Percentiles rank a stretch among this genome's conserved stretches.
Conservation (phyloP, 305 asterid species). For the Fraxinus nigra region DNA sequence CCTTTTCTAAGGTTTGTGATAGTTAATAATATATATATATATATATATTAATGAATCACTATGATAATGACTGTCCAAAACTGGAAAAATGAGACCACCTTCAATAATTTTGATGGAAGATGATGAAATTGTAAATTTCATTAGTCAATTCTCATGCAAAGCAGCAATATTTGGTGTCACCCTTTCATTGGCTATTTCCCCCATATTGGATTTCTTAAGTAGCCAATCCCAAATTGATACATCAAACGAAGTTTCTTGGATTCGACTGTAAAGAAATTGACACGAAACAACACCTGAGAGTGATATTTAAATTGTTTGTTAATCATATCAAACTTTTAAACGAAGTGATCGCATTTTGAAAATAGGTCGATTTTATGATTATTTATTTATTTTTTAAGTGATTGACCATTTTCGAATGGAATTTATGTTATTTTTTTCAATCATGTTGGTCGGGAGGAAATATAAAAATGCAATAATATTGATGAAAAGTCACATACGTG, state of each 20-base stretch:
- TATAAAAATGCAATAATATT: slow-evolving; percentile 15
- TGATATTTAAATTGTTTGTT: background rate
- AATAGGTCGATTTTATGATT: background rate
- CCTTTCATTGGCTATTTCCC: slow-evolving; percentile 29
- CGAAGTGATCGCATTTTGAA: background rate
- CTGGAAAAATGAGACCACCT: slow-evolving; percentile 8
- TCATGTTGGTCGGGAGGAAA: slow-evolving; percentile 11
- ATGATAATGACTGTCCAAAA: slow-evolving; percentile 28
- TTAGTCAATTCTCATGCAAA: slow-evolving; percentile 42
- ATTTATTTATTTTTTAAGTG: background rate
- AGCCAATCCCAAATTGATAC: slow-evolving; percentile 38
- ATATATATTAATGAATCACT: background rate
- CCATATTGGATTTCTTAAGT: slow-evolving; percentile 24
- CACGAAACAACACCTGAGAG: background rate
- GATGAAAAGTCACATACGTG: slow-evolving; percentile 33
- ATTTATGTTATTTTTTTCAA: background rate
- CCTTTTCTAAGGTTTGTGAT: slow-evolving; percentile 12
- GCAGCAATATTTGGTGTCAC: slow-evolving; percentile 36
- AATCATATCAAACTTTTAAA: background rate
- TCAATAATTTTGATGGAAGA: slow-evolving; percentile 6
- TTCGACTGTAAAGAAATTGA: background rate
- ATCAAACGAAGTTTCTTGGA: background rate
- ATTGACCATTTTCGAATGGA: slow-evolving; percentile 3
- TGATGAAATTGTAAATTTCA: slow-evolving; percentile 22
- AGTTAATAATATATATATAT: too few species aligned